A percentile compares a stretch with the other conserved stretches of the same genome.
Conservation (phyloP, 2,329 filamentous ascomycete species). For the Phyllosticta citriasiana region DNA sequence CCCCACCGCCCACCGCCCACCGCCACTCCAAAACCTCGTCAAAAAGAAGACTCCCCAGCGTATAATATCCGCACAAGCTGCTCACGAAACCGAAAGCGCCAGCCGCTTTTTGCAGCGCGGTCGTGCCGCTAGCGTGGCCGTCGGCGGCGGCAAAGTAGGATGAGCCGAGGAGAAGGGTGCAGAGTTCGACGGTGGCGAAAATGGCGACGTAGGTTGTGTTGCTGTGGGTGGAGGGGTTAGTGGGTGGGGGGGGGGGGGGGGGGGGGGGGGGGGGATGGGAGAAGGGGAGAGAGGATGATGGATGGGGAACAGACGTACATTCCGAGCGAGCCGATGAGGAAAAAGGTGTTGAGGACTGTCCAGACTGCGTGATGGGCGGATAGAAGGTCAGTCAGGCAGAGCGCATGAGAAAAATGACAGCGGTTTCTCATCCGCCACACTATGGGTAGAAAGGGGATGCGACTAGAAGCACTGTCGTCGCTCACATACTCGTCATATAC, state of each 20-base stretch:
- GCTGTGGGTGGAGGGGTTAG: not conserved
- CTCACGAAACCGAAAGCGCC: constrained; percentile 39
- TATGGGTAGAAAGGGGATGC: too few species aligned
- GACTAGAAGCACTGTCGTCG: too few species aligned
- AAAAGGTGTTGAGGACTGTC: constrained; percentile 38
- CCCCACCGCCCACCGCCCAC: constrained; percentile 6
- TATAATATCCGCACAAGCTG: constrained; percentile 33
- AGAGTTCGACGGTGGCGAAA: constrained; percentile 39
- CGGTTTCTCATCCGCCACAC: too few species aligned
- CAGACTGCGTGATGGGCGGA: constrained; percentile 32
- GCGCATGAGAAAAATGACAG: too few species aligned
- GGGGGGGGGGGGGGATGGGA: too few species aligned
- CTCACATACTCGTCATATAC: constrained; percentile 37
- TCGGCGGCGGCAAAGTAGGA: constrained; percentile 39
- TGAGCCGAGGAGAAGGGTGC: constrained; percentile 34
- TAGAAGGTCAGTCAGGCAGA: too few species aligned
- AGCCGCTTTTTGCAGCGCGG: constrained; percentile 34
- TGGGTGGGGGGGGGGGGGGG: not conserved
- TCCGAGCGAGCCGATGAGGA: constrained; percentile 36
- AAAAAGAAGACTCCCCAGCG: not conserved
- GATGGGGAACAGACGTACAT: constrained; percentile 15
- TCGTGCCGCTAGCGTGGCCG: constrained; percentile 24
- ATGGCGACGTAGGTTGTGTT: constrained; percentile 40
- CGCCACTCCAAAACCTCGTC: constrained; percentile 1
- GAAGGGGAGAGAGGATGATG: too few species aligned